phyloP scores from a whole-genome alignment of 345 rosid species.

The Lepidium sativum region DNA sequence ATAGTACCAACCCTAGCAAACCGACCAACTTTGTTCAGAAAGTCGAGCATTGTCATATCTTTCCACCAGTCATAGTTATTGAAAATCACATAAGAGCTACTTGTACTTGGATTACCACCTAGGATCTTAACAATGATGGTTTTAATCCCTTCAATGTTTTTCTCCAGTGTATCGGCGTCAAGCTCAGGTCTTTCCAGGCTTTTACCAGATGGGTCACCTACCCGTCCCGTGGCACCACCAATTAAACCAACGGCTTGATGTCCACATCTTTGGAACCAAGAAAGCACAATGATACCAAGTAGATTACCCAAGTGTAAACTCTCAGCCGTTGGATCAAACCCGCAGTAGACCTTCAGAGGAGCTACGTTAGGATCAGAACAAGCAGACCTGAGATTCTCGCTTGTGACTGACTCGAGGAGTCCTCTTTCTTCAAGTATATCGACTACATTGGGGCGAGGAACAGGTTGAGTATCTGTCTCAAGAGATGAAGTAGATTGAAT shows the following conservation, averaged over 20 bases:
- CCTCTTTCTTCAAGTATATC: conserved; percentile 76
- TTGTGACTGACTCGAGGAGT: conserved; percentile 70
- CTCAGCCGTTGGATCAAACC: conserved; percentile 96
- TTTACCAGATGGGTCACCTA: conserved; percentile 97
- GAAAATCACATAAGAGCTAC: conserved; percentile 36
- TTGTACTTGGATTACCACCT: neutral
- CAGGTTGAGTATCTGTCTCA: conserved; percentile 24
- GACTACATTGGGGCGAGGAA: conserved; percentile 44
- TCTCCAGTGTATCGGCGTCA: conserved; percentile 44
- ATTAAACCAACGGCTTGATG: conserved; percentile 76
- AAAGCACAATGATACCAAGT: conserved; percentile 80
- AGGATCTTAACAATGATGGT: conserved; percentile 42
- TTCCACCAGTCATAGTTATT: conserved; percentile 99
- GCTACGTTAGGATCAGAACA: conserved; percentile 34
- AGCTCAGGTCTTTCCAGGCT: conserved; percentile 88
- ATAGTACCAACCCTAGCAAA: conserved; percentile 82
- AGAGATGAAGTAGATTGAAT: conserved; percentile 26
- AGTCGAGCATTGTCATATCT: conserved; percentile 67
- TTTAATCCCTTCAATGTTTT: conserved; percentile 48
- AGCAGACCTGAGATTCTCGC: conserved; percentile 62
- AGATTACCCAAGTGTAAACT: conserved; percentile 91
- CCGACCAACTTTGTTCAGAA: conserved; percentile 68
- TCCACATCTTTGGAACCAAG: conserved; percentile 92
- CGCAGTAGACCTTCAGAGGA: conserved; percentile 71
- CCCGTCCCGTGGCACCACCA: conserved; percentile 90